Evolutionary conservation across 257 asterid species (phyloP).

Genomic region (Capsicum pubescens): DNA sequence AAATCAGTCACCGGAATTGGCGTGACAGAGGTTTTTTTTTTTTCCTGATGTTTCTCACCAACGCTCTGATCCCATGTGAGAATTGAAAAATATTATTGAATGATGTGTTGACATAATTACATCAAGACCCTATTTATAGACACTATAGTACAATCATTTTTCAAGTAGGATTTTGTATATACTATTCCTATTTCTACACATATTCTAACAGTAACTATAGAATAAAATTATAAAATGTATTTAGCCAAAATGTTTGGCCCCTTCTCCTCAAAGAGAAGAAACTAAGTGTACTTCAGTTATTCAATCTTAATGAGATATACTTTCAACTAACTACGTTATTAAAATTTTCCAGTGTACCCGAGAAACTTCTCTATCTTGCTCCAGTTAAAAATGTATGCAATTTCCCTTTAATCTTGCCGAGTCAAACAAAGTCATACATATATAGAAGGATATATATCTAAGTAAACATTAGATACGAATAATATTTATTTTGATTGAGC

Average conservation of each 20-base stretch:
- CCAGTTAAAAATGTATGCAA: neutral
- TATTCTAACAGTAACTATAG: neutral
- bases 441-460: neutral
- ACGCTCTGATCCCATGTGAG: too few species aligned
- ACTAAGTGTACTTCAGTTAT: conserved; percentile 9
- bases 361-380: neutral
- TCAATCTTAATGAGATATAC: neutral
- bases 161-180: too few species aligned
- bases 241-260: neutral
- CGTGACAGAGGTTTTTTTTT: too few species aligned
- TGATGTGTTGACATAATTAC: too few species aligned
- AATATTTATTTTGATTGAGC: neutral
- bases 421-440: neutral
- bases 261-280: conserved; percentile 25
- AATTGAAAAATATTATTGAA: too few species aligned
- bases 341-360: neutral
- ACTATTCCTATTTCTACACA: too few species aligned
- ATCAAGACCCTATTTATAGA: too few species aligned
- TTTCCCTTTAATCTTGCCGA: neutral
- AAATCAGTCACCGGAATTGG: too few species aligned
- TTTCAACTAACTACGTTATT: neutral
- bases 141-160: too few species aligned
- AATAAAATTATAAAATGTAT: neutral
- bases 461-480: neutral
- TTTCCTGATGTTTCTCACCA: too few species aligned